Evolutionary conservation across 148 eudicot genomes (phyloP).

Genomic region (Salicornia ramosissima): DNA sequence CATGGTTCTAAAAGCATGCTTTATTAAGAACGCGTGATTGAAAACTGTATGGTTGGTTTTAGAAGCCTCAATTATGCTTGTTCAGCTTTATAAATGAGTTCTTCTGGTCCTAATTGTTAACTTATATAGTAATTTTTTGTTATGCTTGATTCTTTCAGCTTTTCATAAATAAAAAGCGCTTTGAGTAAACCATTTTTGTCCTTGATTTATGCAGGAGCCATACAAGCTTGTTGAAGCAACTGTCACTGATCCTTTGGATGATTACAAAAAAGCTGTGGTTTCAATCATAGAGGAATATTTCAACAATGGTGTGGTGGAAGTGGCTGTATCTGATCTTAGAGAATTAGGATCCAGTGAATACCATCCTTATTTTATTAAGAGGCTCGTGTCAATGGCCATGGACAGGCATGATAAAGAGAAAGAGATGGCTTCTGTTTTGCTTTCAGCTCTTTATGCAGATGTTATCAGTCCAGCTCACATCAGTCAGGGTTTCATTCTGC

Average conservation of each 20-base stretch:
- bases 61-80: background rate
- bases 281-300: conserved; percentile 90
- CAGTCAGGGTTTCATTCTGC: conserved; percentile 81
- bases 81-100: background rate
- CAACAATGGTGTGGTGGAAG: conserved; percentile 68
- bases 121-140: background rate
- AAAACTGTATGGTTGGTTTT: background rate
- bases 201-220: conserved; percentile 58
- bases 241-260: conserved; percentile 83
- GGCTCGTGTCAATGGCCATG: conserved; percentile 90
- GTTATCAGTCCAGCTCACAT: conserved; percentile 76
- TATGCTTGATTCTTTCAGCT: background rate
- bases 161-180: background rate
- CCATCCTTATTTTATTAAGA: conserved; percentile 88
- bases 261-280: conserved; percentile 88
- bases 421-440: conserved; percentile 96
- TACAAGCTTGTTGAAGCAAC: conserved; percentile 77
- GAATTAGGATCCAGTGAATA: conserved; percentile 80
- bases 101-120: background rate
- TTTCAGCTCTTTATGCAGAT: conserved; percentile 84
- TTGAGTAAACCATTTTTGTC: background rate
- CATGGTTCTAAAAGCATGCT: background rate
- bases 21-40: background rate
- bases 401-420: conserved; percentile 97
- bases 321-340: conserved; percentile 74